Conservation (phyloP, 192 early-diverging fungal species). For the Coemansia sp. region DNA sequence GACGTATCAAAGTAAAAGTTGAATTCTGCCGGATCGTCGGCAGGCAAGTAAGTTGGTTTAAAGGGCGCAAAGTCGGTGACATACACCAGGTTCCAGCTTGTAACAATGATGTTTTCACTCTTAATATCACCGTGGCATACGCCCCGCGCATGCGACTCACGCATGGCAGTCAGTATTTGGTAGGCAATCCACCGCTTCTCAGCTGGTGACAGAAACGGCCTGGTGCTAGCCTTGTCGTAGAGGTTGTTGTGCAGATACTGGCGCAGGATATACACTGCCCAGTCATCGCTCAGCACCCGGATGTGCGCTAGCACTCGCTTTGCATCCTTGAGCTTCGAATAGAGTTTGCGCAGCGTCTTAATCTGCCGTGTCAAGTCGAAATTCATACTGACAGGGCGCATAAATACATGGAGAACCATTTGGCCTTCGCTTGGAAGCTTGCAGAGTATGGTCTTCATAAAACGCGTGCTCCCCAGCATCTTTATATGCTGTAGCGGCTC, state of each 20-base stretch:
- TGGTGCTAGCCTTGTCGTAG: slow-evolving; percentile 96
- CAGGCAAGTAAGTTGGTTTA: slow-evolving; percentile 92
- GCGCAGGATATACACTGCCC: slow-evolving; percentile 85
- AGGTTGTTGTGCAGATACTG: slow-evolving; percentile 90
- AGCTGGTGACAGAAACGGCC: slow-evolving; percentile 80
- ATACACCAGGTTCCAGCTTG: slow-evolving; percentile 95
- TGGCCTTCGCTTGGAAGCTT: slow-evolving; percentile 79
- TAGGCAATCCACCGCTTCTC: slow-evolving; percentile 97
- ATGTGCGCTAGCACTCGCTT: slow-evolving; percentile 83
- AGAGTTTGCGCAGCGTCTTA: slow-evolving; percentile 24
- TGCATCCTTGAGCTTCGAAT: slow-evolving; percentile 60
- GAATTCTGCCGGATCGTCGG: slow-evolving; percentile 96
- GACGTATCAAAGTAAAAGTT: slow-evolving; percentile 97
- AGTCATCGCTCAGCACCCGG: slow-evolving; percentile 83
- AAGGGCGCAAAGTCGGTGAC: slow-evolving; percentile 86
- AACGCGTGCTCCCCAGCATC: slow-evolving; percentile 82
- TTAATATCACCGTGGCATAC: slow-evolving; percentile 97
- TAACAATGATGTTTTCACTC: slow-evolving; percentile 92
- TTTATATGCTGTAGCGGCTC: slow-evolving; percentile 50
- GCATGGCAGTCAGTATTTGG: slow-evolving; percentile 81
- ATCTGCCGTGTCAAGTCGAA: slow-evolving; percentile 46
- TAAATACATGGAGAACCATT: slow-evolving; percentile 91
- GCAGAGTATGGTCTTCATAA: slow-evolving; percentile 91
- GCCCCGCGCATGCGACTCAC: slow-evolving; percentile 70
- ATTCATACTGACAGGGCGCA: slow-evolving; percentile 74